Conservation (phyloP, 2,329 filamentous ascomycete genomes). For the Colletotrichum aenigma region DNA sequence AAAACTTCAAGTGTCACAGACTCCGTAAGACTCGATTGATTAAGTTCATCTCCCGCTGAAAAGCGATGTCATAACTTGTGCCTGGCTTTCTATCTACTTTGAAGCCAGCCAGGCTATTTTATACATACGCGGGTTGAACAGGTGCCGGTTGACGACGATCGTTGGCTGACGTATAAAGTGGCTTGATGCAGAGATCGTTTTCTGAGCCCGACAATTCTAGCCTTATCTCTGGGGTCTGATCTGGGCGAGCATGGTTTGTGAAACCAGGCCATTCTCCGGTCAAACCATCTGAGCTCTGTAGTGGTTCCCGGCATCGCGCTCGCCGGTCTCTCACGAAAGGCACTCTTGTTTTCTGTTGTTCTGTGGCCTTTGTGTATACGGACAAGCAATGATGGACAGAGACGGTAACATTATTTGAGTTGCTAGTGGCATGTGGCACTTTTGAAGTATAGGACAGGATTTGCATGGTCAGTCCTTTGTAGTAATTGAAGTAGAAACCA, state of each 20-base stretch:
- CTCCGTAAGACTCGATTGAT: neutral
- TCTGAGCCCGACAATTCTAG: neutral
- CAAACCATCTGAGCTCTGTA: neutral
- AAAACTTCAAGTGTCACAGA: neutral
- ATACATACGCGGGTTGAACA: neutral
- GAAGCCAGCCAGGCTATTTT: neutral
- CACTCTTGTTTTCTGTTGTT: neutral
- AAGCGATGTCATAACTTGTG: neutral
- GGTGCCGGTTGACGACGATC: neutral
- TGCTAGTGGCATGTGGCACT: fast-evolving
- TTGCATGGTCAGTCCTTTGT: fast-evolving
- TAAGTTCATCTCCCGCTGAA: neutral
- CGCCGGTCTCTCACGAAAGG: neutral
- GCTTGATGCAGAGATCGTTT: fast-evolving
- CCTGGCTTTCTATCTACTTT: neutral
- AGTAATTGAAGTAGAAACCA: fast-evolving
- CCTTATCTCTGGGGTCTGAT: neutral
- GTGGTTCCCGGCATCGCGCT: neutral
- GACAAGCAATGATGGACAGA: neutral
- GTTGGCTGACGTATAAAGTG: neutral
- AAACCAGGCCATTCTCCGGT: neutral
- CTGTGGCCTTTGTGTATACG: neutral
- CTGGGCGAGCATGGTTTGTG: neutral
- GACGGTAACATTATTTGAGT: fast-evolving
- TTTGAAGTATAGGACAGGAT: fast-evolving